Evolutionary conservation across 1,284 basidiomycete species (phyloP).

Genomic region (Ceratobasidium sp.): DNA sequence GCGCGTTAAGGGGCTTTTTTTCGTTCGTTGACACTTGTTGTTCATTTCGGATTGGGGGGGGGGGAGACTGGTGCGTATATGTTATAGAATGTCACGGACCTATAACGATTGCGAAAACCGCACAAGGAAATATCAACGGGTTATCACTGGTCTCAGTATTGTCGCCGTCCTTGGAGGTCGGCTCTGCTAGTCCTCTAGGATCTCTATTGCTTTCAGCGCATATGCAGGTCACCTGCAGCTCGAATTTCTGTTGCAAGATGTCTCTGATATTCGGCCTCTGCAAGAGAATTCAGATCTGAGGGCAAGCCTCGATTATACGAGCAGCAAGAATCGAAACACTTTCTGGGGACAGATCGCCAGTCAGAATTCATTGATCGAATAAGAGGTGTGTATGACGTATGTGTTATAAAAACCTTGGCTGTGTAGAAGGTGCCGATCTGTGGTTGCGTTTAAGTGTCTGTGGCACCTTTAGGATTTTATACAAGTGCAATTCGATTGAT

Average conservation of each 20-base stretch:
- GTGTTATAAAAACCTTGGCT: slow-evolving; percentile 16
- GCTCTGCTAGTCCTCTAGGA: not conserved
- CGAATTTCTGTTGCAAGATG: slow-evolving; percentile 19
- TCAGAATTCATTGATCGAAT: not conserved
- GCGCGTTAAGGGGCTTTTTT: too few species aligned
- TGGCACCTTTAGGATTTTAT: slow-evolving; percentile 76
- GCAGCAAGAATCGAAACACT: slow-evolving; percentile 61
- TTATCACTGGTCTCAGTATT: too few species aligned
- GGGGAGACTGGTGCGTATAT: too few species aligned
- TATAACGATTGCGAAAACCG: too few species aligned
- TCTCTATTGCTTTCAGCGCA: slow-evolving; percentile 19
- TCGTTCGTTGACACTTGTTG: too few species aligned
- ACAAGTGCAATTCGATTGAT: slow-evolving; percentile 73
- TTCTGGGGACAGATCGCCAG: not conserved
- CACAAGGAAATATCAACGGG: too few species aligned
- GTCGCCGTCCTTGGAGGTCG: not conserved
- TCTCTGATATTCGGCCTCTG: slow-evolving; percentile 45
- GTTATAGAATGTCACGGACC: too few species aligned
- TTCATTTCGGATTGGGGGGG: too few species aligned
- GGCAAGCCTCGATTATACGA: slow-evolving; percentile 70
- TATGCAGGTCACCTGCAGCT: not conserved
- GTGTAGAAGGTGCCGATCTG: slow-evolving; percentile 46
- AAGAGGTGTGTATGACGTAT: slow-evolving; percentile 42
- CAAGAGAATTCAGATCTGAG: slow-evolving; percentile 65
- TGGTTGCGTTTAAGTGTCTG: slow-evolving; percentile 28